phyloP scores from a whole-genome alignment of 352 stramenopile species.

The Globisporangium spiculum region DNA sequence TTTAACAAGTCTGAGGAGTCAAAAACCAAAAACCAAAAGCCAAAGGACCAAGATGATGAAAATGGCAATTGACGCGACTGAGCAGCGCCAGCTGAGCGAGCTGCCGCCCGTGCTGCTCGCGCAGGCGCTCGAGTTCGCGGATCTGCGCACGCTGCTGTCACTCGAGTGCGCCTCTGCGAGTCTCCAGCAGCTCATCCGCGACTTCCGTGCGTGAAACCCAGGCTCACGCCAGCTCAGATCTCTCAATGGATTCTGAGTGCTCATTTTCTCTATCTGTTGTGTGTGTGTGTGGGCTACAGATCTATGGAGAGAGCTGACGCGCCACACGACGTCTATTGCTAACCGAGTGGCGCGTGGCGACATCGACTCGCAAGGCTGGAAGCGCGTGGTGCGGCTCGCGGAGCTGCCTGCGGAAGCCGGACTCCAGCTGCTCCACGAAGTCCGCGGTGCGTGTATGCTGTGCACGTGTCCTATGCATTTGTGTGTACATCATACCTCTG shows the following conservation, averaged over 20 bases:
- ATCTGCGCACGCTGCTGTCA: constrained; percentile 30
- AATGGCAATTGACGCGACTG: background rate
- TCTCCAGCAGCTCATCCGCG: constrained; percentile 1
- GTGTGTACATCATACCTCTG: background rate
- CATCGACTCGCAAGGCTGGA: constrained; percentile 23
- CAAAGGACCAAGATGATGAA: background rate
- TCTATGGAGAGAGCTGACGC: constrained; percentile 30
- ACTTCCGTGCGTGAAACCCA: constrained; percentile 17
- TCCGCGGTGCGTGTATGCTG: constrained; percentile 27
- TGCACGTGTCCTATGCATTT: background rate
- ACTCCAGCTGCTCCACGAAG: constrained; percentile 30
- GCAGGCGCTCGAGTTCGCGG: constrained; percentile 37
- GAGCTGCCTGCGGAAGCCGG: constrained; percentile 18
- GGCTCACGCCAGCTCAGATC: constrained; percentile 2
- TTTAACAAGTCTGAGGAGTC: no score
- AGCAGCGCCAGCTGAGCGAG: constrained; percentile 20
- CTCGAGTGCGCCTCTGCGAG: constrained; percentile 25
- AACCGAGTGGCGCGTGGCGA: background rate
- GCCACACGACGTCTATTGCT: constrained; percentile 15
- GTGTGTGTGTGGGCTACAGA: constrained; percentile 19
- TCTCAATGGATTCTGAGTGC: background rate
- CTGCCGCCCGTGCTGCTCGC: constrained; percentile 42
- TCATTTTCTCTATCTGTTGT: background rate
- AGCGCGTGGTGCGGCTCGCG: constrained; percentile 28
- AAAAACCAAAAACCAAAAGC: background rate